Evolutionary conservation across 352 stramenopile genomes (phyloP), one percentile per base, ranked within the genome.

Genomic region (Phytophthora rubi): DNA sequence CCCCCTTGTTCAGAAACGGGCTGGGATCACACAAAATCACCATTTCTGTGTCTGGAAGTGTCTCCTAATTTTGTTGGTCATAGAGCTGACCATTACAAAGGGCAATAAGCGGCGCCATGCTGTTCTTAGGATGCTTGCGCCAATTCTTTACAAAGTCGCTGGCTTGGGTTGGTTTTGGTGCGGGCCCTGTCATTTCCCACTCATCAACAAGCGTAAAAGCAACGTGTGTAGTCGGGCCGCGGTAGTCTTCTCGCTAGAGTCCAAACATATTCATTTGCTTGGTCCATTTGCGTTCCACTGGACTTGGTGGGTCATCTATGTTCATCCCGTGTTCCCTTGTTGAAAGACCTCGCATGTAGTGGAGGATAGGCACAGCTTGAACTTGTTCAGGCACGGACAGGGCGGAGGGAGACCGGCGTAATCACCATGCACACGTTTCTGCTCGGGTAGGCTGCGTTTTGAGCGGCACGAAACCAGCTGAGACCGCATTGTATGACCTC

Each of bases 251-350:
- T 58, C 47, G 0, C 35, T 9, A 42, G 35, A 42, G 0, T 9
- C 35, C 10, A 42, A 42, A 5, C 35, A 16, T 13, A 16, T 66
- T 66, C 26, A 53, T 66, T 53, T 59, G 6, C 6, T 45, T 26
- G 4, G 48, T 44, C 7, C 53, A 30, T 33, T 42, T 18, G 8
- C 35, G 15, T 26, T 66, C 13, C 9, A 30, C 30, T 9, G 49
- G 35, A 1, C 48, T 59, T 6, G 13, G 18, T 18, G 21, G 59
- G 13, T 59, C 23, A 16, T 66, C 59, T 66, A 30, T 66, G 48
- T 60, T 21, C 55, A 62, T 62, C 2, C 42, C n/a, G 26, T 62
- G 21, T 9, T 53, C 39, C 53, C 30, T 18, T 62, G 42, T 26
- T 12, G n/a, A 18, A 65, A 51, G 0, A 65, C 32, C 30, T 65